Percentiles rank a stretch among this genome's conserved stretches.
phyloP scores from a whole-genome alignment of 129 eudicot species.

The Cynara cardunculus region DNA sequence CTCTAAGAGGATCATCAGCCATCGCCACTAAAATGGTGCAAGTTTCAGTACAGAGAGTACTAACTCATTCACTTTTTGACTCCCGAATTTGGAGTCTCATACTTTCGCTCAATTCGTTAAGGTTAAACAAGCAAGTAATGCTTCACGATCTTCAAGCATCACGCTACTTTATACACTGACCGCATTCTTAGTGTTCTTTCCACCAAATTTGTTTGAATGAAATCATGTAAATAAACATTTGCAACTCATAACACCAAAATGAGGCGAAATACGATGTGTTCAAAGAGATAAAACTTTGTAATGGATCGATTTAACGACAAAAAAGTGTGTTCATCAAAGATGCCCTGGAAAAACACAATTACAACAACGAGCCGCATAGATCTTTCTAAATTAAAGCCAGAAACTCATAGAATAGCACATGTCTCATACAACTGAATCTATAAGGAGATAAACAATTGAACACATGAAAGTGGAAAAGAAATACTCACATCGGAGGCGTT shows the following conservation, averaged over 20 bases:
- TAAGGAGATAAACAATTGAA: background rate
- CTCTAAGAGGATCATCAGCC: background rate
- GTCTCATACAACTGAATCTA: background rate
- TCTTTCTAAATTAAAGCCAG: background rate
- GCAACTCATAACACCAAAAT: background rate
- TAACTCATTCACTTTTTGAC: background rate
- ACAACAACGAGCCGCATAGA: background rate
- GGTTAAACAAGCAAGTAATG: background rate
- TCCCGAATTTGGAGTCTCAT: background rate
- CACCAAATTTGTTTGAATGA: background rate
- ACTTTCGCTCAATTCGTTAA: background rate
- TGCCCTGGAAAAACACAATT: background rate
- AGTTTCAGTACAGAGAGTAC: background rate
- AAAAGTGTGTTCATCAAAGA: background rate
- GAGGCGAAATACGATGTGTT: background rate
- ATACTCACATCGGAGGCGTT: conserved; percentile 65
- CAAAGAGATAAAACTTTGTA: background rate
- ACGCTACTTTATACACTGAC: background rate
- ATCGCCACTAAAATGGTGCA: background rate
- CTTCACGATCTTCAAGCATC: background rate
- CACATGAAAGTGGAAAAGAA: background rate
- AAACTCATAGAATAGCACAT: background rate
- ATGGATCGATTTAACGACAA: background rate
- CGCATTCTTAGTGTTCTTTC: background rate
- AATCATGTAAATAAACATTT: background rate